A percentile compares a stretch with the other conserved stretches of the same genome.
Conservation (phyloP, 192 early-diverging fungal genomes). For the Geranomyces michiganensis region DNA sequence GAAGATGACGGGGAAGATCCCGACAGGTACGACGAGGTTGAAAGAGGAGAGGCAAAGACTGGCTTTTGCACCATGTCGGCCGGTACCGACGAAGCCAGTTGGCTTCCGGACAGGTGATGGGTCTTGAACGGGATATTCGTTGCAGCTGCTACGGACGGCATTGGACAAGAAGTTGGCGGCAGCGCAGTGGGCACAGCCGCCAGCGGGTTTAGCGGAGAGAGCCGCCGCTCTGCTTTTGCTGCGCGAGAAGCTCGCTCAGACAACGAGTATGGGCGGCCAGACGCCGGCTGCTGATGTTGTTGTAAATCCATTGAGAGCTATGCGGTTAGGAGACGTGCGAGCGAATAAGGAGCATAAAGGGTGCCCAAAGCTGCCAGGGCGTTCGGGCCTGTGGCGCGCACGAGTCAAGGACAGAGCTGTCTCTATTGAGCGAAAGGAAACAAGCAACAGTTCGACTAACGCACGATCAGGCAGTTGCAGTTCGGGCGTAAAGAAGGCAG, state of each 20-base stretch:
- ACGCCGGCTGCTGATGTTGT: neutral
- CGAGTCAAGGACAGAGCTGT: too few relatives aligned
- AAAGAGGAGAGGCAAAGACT: neutral
- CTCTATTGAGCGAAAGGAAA: too few relatives aligned
- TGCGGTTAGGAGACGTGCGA: too few relatives aligned
- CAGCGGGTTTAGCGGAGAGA: slow-evolving; percentile 40
- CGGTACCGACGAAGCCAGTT: too few relatives aligned
- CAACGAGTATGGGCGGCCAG: neutral
- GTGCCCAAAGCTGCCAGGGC: too few relatives aligned
- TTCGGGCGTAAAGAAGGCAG: too few relatives aligned
- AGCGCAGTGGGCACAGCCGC: slow-evolving; percentile 13
- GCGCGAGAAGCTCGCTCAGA: slow-evolving; percentile 16
- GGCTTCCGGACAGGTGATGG: too few relatives aligned
- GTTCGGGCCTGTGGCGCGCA: too few relatives aligned
- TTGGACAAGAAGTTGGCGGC: slow-evolving; percentile 25
- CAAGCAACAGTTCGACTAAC: too few relatives aligned
- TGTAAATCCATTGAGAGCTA: slow-evolving; percentile 4
- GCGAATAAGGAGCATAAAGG: too few relatives aligned
- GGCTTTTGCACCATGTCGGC: neutral
- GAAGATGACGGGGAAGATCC: neutral
- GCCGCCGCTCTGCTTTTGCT: slow-evolving; percentile 29
- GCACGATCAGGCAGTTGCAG: too few relatives aligned
- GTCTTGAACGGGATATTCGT: neutral
- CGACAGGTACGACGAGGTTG: slow-evolving; percentile 1
- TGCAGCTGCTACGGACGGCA: neutral